phyloP scores from a whole-genome alignment of 2,329 filamentous ascomycete species.

The Thelonectria rubi region DNA sequence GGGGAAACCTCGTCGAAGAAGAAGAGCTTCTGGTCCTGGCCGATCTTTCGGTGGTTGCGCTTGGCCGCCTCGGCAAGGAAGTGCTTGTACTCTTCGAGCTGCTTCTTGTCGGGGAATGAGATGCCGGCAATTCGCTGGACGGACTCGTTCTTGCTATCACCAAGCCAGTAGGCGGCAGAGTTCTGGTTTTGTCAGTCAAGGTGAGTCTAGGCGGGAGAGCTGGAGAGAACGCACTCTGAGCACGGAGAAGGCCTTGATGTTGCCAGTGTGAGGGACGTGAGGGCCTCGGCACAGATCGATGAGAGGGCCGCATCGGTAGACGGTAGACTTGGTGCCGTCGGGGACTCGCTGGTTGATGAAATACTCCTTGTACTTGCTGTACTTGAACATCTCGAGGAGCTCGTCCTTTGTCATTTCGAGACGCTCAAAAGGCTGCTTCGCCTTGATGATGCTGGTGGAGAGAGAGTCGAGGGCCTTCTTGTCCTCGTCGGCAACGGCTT shows the following conservation, averaged over 20 bases:
- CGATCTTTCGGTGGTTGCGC: constrained; percentile 93
- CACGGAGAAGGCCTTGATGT: constrained; percentile 94
- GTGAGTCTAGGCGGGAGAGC: neutral
- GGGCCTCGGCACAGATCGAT: constrained; percentile 96
- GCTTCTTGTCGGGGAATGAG: constrained; percentile 94
- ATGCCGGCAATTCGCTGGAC: constrained; percentile 97
- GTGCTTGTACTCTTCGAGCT: constrained; percentile 90
- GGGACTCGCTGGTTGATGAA: constrained; percentile 79
- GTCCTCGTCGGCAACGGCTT: constrained; percentile 77
- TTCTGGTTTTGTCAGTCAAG: constrained; percentile 61
- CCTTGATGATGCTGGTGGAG: constrained; percentile 87
- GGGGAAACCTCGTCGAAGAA: constrained; percentile 97
- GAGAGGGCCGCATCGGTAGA: constrained; percentile 91
- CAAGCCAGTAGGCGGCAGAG: constrained; percentile 85
- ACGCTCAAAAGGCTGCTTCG: constrained; percentile 94
- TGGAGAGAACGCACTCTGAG: constrained; percentile 69
- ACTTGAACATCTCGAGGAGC: constrained; percentile 91
- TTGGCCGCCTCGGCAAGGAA: constrained; percentile 98
- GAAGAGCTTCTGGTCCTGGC: constrained; percentile 95
- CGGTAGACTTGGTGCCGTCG: constrained; percentile 89
- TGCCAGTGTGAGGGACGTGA: constrained; percentile 89
- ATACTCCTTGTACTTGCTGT: constrained; percentile 98
- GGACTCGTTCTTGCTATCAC: constrained; percentile 92
- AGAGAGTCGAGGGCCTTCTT: constrained; percentile 86
- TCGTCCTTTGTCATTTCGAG: constrained; percentile 90